Percentiles rank a stretch among this genome's conserved stretches.
These are phyloP conservation scores for Vitis amurensis DNA, from an alignment of 164 flowering plant species.

Conservation along the genomic window DNA sequence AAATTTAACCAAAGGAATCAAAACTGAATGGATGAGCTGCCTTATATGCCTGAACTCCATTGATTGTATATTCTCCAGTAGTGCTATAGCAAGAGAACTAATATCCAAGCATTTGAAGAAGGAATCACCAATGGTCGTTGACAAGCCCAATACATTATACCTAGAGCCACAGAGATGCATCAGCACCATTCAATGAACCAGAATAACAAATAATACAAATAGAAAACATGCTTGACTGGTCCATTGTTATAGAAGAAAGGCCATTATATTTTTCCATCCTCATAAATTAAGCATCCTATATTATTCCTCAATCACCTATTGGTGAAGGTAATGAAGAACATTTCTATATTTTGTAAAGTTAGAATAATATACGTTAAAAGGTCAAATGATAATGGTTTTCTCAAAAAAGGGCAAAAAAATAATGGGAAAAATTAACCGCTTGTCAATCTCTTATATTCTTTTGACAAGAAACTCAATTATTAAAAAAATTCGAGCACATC, in stretches of 20 bases:
- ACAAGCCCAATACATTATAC: constrained; percentile 89
- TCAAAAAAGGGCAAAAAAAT: no score
- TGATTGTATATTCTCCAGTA: constrained; percentile 79
- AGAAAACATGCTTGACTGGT: neutral
- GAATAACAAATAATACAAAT: neutral
- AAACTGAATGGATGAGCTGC: constrained; percentile 75
- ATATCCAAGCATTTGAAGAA: constrained; percentile 67
- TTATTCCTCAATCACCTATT: no score
- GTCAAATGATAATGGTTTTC: no score
- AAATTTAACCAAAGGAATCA: constrained; percentile 66
- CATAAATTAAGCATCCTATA: neutral
- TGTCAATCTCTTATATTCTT: no score
- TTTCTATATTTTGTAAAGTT: no score
- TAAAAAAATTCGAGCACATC: no score
- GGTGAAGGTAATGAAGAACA: no score
- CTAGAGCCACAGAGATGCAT: constrained; percentile 30
- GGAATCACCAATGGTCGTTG: constrained; percentile 76
- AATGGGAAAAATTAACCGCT: no score
- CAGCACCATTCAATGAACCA: constrained; percentile 3
- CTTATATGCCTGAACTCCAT: constrained; percentile 96
- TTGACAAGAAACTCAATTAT: no score
- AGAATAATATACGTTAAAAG: no score
- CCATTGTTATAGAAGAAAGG: neutral
- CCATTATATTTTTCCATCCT: neutral
- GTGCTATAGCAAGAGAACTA: constrained; percentile 52